Evolutionary conservation across 345 rosid genomes (phyloP).

Genomic region (Punica granatum): DNA sequence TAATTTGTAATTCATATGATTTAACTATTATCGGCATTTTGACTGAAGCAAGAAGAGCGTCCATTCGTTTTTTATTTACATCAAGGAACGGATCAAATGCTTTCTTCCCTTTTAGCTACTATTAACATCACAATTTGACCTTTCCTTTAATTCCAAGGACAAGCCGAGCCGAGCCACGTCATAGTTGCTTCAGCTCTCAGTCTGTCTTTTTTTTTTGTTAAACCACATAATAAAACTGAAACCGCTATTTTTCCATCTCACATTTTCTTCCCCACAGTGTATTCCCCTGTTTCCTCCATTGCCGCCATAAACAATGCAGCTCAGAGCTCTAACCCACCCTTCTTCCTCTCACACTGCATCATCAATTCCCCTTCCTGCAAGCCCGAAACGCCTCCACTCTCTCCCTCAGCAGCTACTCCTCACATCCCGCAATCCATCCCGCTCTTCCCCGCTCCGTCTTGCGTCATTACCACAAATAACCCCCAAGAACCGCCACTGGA

Average conservation of each 20-base stretch:
- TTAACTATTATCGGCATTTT: no score
- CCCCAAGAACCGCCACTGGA: neutral
- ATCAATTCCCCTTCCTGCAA: neutral
- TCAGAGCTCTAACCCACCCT: conserved; percentile 3
- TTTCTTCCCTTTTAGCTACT: no score
- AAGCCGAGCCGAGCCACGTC: no score
- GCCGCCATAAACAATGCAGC: conserved; percentile 4
- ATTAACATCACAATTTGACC: no score
- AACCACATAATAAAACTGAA: no score
- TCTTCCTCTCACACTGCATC: neutral
- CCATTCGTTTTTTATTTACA: no score
- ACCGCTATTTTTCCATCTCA: neutral
- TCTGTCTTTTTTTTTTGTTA: no score
- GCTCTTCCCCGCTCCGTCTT: neutral
- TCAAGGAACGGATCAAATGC: no score
- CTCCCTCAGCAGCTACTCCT: neutral
- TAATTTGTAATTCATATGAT: no score
- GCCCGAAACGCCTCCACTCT: neutral
- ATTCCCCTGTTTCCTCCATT: neutral
- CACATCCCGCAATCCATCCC: conserved; percentile 1
- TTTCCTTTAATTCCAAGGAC: no score
- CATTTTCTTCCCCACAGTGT: neutral
- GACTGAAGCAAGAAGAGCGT: no score
- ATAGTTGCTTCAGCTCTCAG: no score
- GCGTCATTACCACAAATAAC: neutral